Evolutionary conservation across 2,329 filamentous ascomycete genomes (phyloP).

Genomic region (Clonostachys solani): DNA sequence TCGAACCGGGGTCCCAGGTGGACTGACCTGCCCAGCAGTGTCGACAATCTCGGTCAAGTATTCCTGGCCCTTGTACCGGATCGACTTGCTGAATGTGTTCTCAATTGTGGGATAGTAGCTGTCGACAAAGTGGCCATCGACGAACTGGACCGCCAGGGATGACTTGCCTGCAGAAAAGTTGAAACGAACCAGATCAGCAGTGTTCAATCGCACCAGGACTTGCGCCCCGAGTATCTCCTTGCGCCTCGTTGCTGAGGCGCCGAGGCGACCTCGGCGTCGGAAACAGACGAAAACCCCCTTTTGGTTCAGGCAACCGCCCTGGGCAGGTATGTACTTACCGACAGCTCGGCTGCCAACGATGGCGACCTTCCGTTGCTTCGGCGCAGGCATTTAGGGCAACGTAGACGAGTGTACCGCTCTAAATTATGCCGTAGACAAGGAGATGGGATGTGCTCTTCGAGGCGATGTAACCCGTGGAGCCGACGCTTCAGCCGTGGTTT

Average conservation of each 20-base stretch:
- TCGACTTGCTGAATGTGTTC: constrained; percentile 96
- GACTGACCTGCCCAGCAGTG: constrained; percentile 81
- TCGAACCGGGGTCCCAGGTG: not conserved
- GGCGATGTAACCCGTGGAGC: too few species aligned
- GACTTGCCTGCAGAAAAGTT: constrained; percentile 70
- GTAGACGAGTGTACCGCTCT: not conserved
- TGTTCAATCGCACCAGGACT: not conserved
- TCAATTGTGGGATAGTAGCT: constrained; percentile 99
- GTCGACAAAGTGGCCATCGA: constrained; percentile 97
- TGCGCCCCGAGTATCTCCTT: too few species aligned
- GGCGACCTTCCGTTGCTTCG: constrained; percentile 91
- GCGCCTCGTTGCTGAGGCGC: too few species aligned
- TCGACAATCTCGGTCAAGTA: constrained; percentile 97
- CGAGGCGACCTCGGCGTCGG: too few species aligned
- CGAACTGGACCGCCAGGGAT: constrained; percentile 92
- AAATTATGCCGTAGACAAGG: too few species aligned
- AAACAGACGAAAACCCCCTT: too few species aligned
- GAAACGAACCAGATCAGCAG: not conserved
- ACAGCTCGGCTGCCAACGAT: constrained; percentile 94
- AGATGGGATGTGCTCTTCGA: too few species aligned
- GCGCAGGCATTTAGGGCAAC: constrained; percentile 52
- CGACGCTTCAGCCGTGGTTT: too few species aligned
- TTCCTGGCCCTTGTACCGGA: constrained; percentile 88
- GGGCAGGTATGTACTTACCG: constrained; percentile 24
- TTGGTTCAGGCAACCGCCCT: too few species aligned